A percentile compares a stretch with the other conserved stretches of the same genome.
phyloP scores from a whole-genome alignment of 2,329 filamentous ascomycete genomes.

The Hirsutella minnesotensis region DNA sequence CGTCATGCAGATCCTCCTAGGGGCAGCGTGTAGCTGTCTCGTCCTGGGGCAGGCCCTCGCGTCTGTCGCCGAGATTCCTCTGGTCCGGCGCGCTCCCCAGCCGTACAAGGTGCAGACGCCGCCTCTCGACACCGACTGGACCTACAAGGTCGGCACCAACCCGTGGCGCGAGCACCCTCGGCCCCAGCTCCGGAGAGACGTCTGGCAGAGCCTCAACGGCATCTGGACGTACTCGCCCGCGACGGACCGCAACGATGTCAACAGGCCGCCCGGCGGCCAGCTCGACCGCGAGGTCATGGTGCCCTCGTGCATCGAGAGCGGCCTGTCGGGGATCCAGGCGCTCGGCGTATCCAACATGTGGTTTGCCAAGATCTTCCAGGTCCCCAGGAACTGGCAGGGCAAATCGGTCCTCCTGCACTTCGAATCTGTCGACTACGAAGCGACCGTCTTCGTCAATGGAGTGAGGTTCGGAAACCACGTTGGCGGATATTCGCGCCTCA shows the following conservation, averaged over 20 bases:
- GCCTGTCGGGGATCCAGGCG: constrained; percentile 34
- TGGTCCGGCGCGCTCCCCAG: constrained; percentile 1
- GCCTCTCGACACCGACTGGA: constrained; percentile 40
- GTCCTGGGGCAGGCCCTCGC: background rate
- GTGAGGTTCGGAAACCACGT: constrained; percentile 37
- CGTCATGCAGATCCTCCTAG: background rate
- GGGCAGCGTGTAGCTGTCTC: background rate
- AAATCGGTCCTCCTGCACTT: constrained; percentile 40
- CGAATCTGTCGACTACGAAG: constrained; percentile 46
- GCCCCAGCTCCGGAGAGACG: constrained; percentile 39
- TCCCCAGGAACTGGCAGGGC: constrained; percentile 34
- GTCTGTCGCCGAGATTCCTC: background rate
- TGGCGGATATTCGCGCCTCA: constrained; percentile 52
- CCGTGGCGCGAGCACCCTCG: constrained; percentile 48
- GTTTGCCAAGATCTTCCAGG: constrained; percentile 37
- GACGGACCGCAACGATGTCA: constrained; percentile 6
- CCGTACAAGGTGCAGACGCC: constrained; percentile 26
- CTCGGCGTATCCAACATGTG: constrained; percentile 30
- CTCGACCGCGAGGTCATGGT: constrained; percentile 28
- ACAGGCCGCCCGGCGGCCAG: constrained; percentile 10
- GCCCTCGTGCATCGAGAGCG: constrained; percentile 32
- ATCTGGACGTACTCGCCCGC: constrained; percentile 41
- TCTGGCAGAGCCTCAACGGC: constrained; percentile 46
- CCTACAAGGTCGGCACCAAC: constrained; percentile 34
- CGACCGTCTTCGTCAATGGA: constrained; percentile 47